Evolutionary conservation across 148 eudicot species (phyloP).

Genomic region (Beta vulgaris): DNA sequence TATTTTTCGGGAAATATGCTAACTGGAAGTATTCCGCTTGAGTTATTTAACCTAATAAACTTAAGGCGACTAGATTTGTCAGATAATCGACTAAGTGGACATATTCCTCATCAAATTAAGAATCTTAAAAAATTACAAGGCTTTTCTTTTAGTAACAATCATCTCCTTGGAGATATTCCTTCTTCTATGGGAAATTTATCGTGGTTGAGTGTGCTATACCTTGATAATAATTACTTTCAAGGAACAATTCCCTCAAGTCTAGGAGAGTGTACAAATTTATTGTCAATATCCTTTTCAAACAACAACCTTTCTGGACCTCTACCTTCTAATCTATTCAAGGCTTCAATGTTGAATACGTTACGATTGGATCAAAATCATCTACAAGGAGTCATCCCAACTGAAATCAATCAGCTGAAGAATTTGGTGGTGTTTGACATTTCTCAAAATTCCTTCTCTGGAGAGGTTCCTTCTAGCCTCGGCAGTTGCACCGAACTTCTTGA

Average conservation of each 20-base stretch:
- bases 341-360: conserved; percentile 6
- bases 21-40: conserved; percentile 20
- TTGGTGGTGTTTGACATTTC: conserved; percentile 21
- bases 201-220: background rate
- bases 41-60: conserved; percentile 17
- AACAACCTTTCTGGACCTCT: conserved; percentile 29
- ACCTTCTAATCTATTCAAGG: conserved; percentile 22
- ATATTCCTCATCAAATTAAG: conserved; percentile 20
- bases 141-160: background rate
- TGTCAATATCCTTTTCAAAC: conserved; percentile 6
- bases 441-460: conserved; percentile 28
- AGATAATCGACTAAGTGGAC: conserved; percentile 19
- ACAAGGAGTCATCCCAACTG: conserved; percentile 29
- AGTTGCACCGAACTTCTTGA: conserved; percentile 18
- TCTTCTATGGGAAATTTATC: conserved; percentile 30
- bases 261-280: conserved; percentile 26
- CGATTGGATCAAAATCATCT: conserved; percentile 21
- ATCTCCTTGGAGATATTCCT: conserved; percentile 29
- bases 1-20: conserved; percentile 7
- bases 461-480: conserved; percentile 29
- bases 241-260: conserved; percentile 35
- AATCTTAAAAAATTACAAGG: background rate
- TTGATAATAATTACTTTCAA: conserved; percentile 24
- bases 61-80: background rate
- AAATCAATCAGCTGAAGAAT: conserved; percentile 22